A percentile compares a stretch with the other conserved stretches of the same genome.
Evolutionary conservation across 805 yeast species (phyloP).

Genomic region (Metschnikowia baotianmanensis): DNA sequence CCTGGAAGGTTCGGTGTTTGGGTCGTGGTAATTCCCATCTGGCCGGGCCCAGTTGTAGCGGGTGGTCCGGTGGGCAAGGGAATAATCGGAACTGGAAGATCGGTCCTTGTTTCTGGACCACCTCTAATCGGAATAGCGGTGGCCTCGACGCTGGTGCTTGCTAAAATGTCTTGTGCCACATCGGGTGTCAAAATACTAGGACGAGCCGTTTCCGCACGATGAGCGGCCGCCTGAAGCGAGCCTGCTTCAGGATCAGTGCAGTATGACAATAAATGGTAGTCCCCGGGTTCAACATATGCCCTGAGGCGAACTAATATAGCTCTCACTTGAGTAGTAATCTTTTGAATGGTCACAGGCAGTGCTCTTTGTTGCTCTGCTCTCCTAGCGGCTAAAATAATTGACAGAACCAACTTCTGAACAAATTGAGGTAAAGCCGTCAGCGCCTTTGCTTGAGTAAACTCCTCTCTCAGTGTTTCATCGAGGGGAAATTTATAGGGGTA

Average conservation of each 20-base stretch:
- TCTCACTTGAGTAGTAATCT: slow-evolving; percentile 24
- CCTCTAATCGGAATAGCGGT: slow-evolving; percentile 18
- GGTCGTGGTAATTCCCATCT: neutral
- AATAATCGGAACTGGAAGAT: slow-evolving; percentile 1
- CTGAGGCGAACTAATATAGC: slow-evolving; percentile 28
- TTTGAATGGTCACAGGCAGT: slow-evolving; percentile 23
- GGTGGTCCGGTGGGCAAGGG: neutral
- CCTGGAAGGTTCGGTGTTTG: neutral
- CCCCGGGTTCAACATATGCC: slow-evolving; percentile 24
- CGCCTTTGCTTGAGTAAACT: slow-evolving; percentile 24
- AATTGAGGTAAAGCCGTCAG: slow-evolving; percentile 36
- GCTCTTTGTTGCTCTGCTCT: slow-evolving; percentile 38
- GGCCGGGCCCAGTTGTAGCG: neutral
- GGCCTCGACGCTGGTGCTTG: slow-evolving; percentile 28
- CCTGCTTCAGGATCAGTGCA: slow-evolving; percentile 25
- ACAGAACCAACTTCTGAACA: slow-evolving; percentile 33
- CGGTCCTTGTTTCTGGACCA: slow-evolving; percentile 1
- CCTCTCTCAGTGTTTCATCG: slow-evolving; percentile 13
- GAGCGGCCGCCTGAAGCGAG: slow-evolving; percentile 26
- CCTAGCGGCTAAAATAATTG: slow-evolving; percentile 34
- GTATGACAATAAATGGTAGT: slow-evolving; percentile 27
- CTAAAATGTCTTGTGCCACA: slow-evolving; percentile 34
- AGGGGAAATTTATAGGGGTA: slow-evolving; percentile 25
- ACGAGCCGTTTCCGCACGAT: slow-evolving; percentile 29
- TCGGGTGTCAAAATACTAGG: slow-evolving; percentile 40